These are phyloP conservation scores for Diversispora epigaea DNA, from an alignment of 192 early-diverging fungal species.

Conservation along the genomic window DNA sequence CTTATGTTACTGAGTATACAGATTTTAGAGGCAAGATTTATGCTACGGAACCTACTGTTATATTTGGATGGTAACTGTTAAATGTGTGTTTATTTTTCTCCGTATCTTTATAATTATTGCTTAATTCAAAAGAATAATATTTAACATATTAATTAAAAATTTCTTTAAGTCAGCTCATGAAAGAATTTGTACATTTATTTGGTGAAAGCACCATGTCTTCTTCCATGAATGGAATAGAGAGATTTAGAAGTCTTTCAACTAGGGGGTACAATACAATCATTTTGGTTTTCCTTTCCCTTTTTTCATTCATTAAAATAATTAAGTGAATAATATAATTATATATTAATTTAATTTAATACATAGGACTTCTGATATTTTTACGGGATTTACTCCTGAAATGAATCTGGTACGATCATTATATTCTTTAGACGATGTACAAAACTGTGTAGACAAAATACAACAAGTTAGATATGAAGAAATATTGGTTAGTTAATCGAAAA, in stretches of 20 bases:
- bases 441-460: slow-evolving; percentile 61
- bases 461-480: slow-evolving; percentile 58
- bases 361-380: background rate
- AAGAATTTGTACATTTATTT: slow-evolving; percentile 59
- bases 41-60: slow-evolving; percentile 79
- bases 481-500: slow-evolving; percentile 37
- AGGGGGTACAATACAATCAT: too few species aligned
- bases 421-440: slow-evolving; percentile 53
- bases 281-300: too few species aligned
- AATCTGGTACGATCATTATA: slow-evolving; percentile 47
- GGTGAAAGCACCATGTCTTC: slow-evolving; percentile 33
- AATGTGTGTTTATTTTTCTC: background rate
- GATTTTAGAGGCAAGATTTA: slow-evolving; percentile 74
- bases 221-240: too few species aligned
- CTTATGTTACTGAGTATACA: slow-evolving; percentile 80
- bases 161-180: slow-evolving; percentile 54
- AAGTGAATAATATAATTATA: too few species aligned
- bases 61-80: slow-evolving; percentile 63
- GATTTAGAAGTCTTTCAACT: too few species aligned
- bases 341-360: background rate
- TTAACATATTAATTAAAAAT: background rate
- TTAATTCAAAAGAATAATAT: background rate
- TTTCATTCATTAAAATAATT: too few species aligned
- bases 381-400: background rate
- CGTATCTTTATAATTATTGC: background rate